phyloP scores from a whole-genome alignment of 2,329 filamentous ascomycete species.

The Zymoseptoria crescenta region DNA sequence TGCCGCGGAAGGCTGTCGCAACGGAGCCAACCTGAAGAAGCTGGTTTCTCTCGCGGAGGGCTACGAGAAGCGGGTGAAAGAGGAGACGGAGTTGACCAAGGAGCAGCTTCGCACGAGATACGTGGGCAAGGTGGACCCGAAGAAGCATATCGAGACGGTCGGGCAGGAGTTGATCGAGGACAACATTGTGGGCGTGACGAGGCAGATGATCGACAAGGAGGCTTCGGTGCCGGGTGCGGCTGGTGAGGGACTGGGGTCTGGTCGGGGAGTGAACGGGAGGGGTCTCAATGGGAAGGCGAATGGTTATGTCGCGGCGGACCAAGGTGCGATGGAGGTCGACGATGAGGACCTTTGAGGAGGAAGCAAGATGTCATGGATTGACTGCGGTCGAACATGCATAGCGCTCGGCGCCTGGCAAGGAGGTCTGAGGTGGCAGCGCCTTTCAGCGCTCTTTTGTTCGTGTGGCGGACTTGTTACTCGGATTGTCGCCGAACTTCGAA shows the following conservation, averaged over 20 bases:
- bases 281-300: slow-evolving; percentile 9
- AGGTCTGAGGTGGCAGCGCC: not conserved
- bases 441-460: not conserved
- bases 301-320: not conserved
- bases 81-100: slow-evolving; percentile 94
- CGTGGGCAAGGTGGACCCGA: slow-evolving; percentile 96
- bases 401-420: slow-evolving; percentile 8
- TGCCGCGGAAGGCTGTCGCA: slow-evolving; percentile 70
- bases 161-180: slow-evolving; percentile 96
- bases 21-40: slow-evolving; percentile 79
- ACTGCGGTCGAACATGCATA: slow-evolving; percentile 8
- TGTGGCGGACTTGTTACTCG: not conserved
- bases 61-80: slow-evolving; percentile 97
- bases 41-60: slow-evolving; percentile 86
- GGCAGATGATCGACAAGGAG: slow-evolving; percentile 99
- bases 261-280: slow-evolving; percentile 10
- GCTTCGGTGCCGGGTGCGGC: slow-evolving; percentile 79
- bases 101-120: slow-evolving; percentile 98
- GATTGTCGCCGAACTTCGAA: not conserved
- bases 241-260: slow-evolving; percentile 29
- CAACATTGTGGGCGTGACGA: slow-evolving; percentile 96
- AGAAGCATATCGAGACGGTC: slow-evolving; percentile 97
- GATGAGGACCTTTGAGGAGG: not conserved
- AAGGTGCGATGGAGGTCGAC: not conserved
- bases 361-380: not conserved